Base-by-base conservation (phyloP, 2,329 filamentous ascomycete species). In the Penicillium expansum region DNA sequence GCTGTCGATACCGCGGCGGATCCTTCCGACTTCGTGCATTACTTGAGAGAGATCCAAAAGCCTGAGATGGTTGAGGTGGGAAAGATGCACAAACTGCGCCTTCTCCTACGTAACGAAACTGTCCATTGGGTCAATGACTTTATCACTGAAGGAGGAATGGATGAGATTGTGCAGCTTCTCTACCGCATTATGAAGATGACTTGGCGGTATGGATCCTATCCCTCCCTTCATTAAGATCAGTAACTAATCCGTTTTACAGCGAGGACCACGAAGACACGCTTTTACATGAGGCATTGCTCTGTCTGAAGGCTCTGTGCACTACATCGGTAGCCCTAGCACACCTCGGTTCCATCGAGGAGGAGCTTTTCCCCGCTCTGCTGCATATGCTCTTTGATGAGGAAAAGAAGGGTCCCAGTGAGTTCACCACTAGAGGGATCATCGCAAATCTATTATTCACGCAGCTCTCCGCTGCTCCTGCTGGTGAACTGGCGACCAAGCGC, bases 321-420 rank as follows among this genome's bases (percentile, higher is more conserved):
- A 97, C 93, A 1, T 92, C 90, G 16, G 82, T 91, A 35, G 94
- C 92, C 1, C 81, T 97, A 67, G 85, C 89, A 63, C 90, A 93
- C 69, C 83, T 99, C 8, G 84, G 90, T 63, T 85, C 86, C 10
- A 90, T 96, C 56, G 91, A 95, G 64, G 79, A 81, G 6, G 87
- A 88, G 0, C 81, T 99, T 9, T 97, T 97, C 69, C 91, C 93
- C 2, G 90, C 90, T 27, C 79, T 99, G 45, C 77, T 97, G 45
- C 84, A 85, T 57, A 92, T 97, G 88, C 81, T 97, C 39, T 97
- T 97, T 68, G 92, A 97, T 68, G 91, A 95, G n/a, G 93, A 97
- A 71, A 95, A 92, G 79, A 97, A 97, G 73, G 94, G 94, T 0
- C 94, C 94, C 0, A 95, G 91, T 77, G 94, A 99, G 74, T 99